phyloP scores from a whole-genome alignment of 2,329 filamentous ascomycete species.

The Pseudogymnoascus pannorum region DNA sequence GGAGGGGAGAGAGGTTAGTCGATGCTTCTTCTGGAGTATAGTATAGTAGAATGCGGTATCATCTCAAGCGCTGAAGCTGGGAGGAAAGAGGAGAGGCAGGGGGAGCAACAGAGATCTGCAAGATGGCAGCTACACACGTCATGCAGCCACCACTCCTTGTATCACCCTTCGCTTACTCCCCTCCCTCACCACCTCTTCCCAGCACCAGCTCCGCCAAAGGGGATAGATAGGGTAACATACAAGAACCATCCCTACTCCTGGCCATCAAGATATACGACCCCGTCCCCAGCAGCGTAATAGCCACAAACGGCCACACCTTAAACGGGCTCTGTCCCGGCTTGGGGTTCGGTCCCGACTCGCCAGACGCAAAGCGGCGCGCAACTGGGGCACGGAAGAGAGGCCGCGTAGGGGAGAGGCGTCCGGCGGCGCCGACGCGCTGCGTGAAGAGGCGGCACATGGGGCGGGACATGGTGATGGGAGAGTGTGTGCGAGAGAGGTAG shows the following conservation, averaged over 20 bases:
- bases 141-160: not conserved
- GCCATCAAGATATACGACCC: conserved; percentile 45
- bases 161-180: not conserved
- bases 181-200: not conserved
- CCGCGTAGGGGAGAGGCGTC: not conserved
- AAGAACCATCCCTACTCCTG: conserved; percentile 35
- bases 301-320: conserved; percentile 32
- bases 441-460: not conserved
- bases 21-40: not conserved
- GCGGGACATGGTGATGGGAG: not conserved
- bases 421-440: not conserved
- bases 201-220: not conserved
- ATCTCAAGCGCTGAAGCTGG: not conserved
- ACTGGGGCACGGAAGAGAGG: not conserved
- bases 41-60: not conserved
- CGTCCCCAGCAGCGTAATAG: conserved; percentile 39
- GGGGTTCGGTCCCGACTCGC: conserved; percentile 24
- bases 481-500: not conserved
- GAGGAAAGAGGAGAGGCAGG: not conserved
- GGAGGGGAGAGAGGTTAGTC: conserved; percentile 14
- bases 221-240: not conserved
- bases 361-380: conserved; percentile 24
- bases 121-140: not conserved
- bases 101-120: not conserved
- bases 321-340: conserved; percentile 27